Percentiles rank a stretch among this genome's conserved stretches.
Conservation (phyloP, 345 rosid genomes). For the Populus simonii region DNA sequence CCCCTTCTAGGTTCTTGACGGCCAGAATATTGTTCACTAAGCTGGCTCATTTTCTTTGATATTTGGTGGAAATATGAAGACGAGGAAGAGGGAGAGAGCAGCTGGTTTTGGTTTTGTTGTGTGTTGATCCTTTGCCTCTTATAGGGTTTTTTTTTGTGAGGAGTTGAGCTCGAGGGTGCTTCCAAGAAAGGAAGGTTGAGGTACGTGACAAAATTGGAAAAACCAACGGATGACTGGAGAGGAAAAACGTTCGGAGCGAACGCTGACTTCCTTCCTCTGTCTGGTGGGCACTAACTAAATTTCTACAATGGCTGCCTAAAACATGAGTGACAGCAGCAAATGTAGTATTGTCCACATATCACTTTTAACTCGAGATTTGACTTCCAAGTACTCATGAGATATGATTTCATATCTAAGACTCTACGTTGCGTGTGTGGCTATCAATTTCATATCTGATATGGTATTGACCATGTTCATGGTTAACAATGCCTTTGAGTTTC, state of each 20-base stretch:
- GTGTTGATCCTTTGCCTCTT: background rate
- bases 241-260: background rate
- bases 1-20: background rate
- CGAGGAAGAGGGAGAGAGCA: background rate
- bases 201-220: constrained; percentile 21
- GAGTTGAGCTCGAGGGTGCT: background rate
- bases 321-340: background rate
- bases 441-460: too few relatives aligned
- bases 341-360: too few relatives aligned
- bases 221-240: background rate
- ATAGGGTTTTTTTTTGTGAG: background rate
- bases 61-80: background rate
- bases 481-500: too few relatives aligned
- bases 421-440: too few relatives aligned
- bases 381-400: too few relatives aligned
- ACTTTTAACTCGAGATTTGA: too few relatives aligned
- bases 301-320: too few relatives aligned
- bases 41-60: constrained; percentile 4
- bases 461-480: too few relatives aligned
- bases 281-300: background rate
- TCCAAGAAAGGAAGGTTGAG: constrained; percentile 20
- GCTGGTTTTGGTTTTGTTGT: background rate
- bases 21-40: background rate
- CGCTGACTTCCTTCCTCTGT: background rate
- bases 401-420: too few relatives aligned